Percentiles rank a stretch among this genome's conserved stretches.
Conservation (phyloP, 495 filamentous ascomycete genomes). For the Trichoderma asperelloides region DNA sequence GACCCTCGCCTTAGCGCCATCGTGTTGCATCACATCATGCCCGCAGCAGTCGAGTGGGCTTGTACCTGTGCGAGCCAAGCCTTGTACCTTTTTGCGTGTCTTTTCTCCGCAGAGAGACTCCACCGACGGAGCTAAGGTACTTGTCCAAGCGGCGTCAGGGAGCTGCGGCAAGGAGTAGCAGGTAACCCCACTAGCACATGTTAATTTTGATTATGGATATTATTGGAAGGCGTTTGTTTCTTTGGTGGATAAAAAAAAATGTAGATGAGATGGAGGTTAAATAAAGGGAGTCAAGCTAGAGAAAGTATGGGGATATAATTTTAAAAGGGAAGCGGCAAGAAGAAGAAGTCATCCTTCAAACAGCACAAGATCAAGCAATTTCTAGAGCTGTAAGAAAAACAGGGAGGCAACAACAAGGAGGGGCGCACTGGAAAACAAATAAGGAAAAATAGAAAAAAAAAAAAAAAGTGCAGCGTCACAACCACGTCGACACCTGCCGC, state of each 20-base stretch:
- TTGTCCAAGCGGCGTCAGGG: background rate
- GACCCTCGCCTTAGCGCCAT: background rate
- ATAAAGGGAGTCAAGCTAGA: background rate
- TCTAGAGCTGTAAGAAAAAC: background rate
- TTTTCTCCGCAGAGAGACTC: background rate
- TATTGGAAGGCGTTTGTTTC: background rate
- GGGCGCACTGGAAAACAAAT: background rate
- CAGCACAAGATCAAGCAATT: background rate
- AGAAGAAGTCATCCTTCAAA: background rate
- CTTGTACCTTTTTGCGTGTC: background rate
- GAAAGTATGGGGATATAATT: too few species aligned
- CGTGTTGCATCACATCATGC: conserved; percentile 6
- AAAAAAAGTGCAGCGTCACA: conserved; percentile 5
- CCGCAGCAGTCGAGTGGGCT: background rate
- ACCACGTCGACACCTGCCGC: conserved; percentile 8
- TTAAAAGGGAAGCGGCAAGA: too few species aligned
- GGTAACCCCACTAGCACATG: conserved; percentile 1
- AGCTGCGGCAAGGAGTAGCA: background rate
- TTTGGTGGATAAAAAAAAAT: background rate
- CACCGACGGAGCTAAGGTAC: background rate
- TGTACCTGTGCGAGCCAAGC: background rate
- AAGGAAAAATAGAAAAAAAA: background rate
- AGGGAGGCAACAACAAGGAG: background rate
- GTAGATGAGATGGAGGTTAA: background rate
- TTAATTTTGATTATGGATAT: background rate